Evolutionary conservation across 345 rosid species (phyloP).

Genomic region (Hibiscus syriacus): DNA sequence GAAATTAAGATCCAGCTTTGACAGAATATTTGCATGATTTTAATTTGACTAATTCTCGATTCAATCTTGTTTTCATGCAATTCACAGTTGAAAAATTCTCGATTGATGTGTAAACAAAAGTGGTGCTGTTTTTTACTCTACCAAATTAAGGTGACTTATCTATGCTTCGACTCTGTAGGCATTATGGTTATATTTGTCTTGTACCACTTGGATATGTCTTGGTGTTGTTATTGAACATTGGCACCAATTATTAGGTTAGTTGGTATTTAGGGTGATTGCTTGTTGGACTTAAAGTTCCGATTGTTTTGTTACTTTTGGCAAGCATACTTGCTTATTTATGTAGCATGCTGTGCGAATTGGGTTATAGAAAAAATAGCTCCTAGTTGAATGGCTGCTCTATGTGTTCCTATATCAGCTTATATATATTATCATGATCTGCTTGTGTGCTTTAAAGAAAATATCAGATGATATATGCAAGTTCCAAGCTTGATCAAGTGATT

Average conservation of each 20-base stretch:
- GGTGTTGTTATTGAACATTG: not conserved
- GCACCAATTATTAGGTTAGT: not conserved
- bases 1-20: not conserved
- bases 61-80: slow-evolving; percentile 19
- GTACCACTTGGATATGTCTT: not conserved
- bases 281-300: too few relatives aligned
- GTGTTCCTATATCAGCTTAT: slow-evolving; percentile 8
- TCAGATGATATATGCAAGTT: not conserved
- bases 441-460: not conserved
- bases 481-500: not conserved
- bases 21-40: slow-evolving; percentile 1
- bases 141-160: slow-evolving; percentile 66
- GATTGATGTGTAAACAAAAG: slow-evolving; percentile 72
- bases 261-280: not conserved
- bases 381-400: not conserved
- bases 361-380: not conserved
- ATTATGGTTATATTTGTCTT: not conserved
- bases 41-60: slow-evolving; percentile 14
- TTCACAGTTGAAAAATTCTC: slow-evolving; percentile 75
- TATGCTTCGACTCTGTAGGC: not conserved
- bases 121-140: slow-evolving; percentile 84
- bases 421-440: not conserved
- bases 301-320: too few relatives aligned
- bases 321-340: not conserved
- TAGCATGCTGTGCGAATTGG: not conserved